These are phyloP conservation scores for Rusavskia elegans DNA, from an alignment of 495 filamentous ascomycete genomes.

Conservation along the genomic window DNA sequence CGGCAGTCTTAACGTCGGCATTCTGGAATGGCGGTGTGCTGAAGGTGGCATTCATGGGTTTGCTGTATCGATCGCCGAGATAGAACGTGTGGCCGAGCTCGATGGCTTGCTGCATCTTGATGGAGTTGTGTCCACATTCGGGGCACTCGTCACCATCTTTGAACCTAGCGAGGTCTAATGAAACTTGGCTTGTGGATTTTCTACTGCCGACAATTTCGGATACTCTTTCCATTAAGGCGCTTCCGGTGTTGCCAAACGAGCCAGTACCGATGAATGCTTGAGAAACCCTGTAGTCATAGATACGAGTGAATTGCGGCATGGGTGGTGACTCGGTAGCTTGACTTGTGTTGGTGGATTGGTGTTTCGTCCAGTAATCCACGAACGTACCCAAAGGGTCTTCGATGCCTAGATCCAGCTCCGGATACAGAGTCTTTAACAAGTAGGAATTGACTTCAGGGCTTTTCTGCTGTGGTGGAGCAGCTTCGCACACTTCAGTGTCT, in stretches of 20 bases:
- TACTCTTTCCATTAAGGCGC: neutral
- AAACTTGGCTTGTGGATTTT: constrained; percentile 3
- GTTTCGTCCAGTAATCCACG: neutral
- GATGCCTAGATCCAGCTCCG: constrained; percentile 56
- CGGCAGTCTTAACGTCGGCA: neutral
- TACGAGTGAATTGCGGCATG: neutral
- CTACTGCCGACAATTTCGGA: neutral
- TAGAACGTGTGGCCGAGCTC: constrained; percentile 94
- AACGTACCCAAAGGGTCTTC: constrained; percentile 30
- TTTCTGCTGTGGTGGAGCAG: constrained; percentile 10
- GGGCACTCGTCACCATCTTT: constrained; percentile 57
- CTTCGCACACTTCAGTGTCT: constrained; percentile 12
- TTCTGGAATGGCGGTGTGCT: constrained; percentile 11
- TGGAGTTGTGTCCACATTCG: constrained; percentile 41
- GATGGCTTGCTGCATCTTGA: constrained; percentile 57
- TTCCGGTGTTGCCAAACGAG: constrained; percentile 2
- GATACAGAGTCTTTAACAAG: constrained; percentile 48
- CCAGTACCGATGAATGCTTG: neutral
- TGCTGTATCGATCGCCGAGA: constrained; percentile 76
- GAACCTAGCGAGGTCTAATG: constrained; percentile 45
- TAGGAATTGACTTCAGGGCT: constrained; percentile 50
- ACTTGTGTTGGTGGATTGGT: neutral
- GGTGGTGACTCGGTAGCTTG: neutral
- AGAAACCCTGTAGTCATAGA: constrained; percentile 3
- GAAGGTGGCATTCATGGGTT: constrained; percentile 50